These are phyloP conservation scores for Cyclotella baltica DNA, from an alignment of 108 stramenopile genomes.

Conservation along the genomic window DNA sequence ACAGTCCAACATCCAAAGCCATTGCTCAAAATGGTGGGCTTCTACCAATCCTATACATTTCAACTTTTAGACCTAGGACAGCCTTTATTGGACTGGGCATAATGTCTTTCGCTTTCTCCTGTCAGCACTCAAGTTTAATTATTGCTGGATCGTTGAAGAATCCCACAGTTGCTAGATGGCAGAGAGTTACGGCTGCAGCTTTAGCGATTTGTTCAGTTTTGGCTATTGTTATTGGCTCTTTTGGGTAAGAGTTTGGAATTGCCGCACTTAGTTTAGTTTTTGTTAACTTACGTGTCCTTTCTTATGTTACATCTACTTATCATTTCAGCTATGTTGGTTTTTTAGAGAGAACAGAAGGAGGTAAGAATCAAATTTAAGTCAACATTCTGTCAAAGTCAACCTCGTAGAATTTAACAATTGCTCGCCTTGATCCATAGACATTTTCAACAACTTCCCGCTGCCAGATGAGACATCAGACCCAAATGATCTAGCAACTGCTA, in stretches of 20 bases:
- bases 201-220: slow-evolving; percentile 57
- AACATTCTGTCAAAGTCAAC: too few species aligned
- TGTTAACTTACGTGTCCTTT: too few species aligned
- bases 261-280: too few species aligned
- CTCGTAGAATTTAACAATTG: neutral
- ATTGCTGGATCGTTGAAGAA: slow-evolving; percentile 82
- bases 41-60: slow-evolving; percentile 26
- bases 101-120: slow-evolving; percentile 86
- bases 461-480: slow-evolving; percentile 12
- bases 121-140: slow-evolving; percentile 86
- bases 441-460: slow-evolving; percentile 66
- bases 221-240: slow-evolving; percentile 58
- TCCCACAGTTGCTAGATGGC: slow-evolving; percentile 77
- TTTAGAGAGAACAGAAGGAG: slow-evolving; percentile 63
- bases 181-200: slow-evolving; percentile 57
- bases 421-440: slow-evolving; percentile 34
- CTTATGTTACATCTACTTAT: too few species aligned
- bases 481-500: slow-evolving; percentile 18
- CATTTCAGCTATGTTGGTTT: slow-evolving; percentile 79
- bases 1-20: slow-evolving; percentile 43
- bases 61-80: slow-evolving; percentile 56
- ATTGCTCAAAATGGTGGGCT: slow-evolving; percentile 29
- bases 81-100: slow-evolving; percentile 85
- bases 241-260: too few species aligned
- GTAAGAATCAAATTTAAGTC: neutral